Conservation (phyloP, 2,329 filamentous ascomycete genomes). For the Botryotinia convoluta region DNA sequence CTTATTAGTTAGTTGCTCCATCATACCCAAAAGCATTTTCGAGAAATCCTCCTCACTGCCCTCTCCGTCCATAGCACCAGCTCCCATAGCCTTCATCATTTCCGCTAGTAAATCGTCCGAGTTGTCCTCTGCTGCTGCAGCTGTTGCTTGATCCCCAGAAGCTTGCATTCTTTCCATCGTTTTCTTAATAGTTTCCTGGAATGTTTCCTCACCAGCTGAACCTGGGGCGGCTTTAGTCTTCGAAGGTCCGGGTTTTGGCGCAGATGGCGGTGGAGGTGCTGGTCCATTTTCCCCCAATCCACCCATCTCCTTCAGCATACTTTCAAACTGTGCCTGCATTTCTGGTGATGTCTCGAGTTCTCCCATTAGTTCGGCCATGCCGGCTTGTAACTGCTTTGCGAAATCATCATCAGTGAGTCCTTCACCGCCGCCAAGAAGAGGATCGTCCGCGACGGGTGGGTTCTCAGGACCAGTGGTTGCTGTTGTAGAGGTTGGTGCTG, state of each 20-base stretch:
- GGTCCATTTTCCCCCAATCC: constrained; percentile 44
- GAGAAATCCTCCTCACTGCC: constrained; percentile 80
- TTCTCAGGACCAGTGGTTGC: constrained; percentile 32
- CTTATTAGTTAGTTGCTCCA: constrained; percentile 98
- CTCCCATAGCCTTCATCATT: constrained; percentile 84
- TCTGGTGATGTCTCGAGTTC: constrained; percentile 66
- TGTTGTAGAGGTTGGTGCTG: constrained; percentile 27
- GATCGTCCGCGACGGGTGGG: constrained; percentile 30
- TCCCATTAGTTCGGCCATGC: constrained; percentile 81
- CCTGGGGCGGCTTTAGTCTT: constrained; percentile 21
- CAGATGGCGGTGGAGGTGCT: constrained; percentile 24
- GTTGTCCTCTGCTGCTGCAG: constrained; percentile 65
- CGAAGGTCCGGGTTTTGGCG: constrained; percentile 21
- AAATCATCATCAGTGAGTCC: constrained; percentile 71
- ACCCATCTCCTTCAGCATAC: constrained; percentile 70
- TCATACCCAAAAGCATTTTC: constrained; percentile 95
- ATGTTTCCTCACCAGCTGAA: constrained; percentile 57
- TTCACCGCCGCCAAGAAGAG: constrained; percentile 34
- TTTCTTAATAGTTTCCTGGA: constrained; percentile 87
- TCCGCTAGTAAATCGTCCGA: constrained; percentile 84
- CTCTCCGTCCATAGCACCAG: constrained; percentile 55
- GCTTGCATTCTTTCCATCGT: constrained; percentile 97
- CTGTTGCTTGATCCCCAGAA: constrained; percentile 81
- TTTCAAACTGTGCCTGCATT: constrained; percentile 76
- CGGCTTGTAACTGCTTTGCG: constrained; percentile 79